Base-by-base conservation (phyloP, 2,329 filamentous ascomycete species). In the Colletotrichum gigasporum region DNA sequence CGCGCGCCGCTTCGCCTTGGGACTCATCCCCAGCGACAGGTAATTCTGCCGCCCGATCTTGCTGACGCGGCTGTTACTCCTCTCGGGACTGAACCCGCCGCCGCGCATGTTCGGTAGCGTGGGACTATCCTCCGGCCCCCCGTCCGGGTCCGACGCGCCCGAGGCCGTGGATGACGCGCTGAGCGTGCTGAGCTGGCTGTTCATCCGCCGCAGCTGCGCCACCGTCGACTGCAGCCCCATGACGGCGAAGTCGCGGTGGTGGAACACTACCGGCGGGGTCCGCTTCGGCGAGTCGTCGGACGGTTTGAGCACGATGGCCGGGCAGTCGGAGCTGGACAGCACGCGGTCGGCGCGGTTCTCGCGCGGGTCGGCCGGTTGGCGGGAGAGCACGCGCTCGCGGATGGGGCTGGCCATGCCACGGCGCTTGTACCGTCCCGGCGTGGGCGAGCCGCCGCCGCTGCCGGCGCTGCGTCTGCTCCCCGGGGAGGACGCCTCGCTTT, bases 121-220 rank as follows among this genome's bases (percentile, higher is more conserved):
- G 2, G 79, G 77, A 39, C 79, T 81, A n/a, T n/a, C n/a, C n/a
- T n/a, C n/a, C n/a, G n/a, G n/a, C n/a, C n/a, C n/a, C n/a, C n/a
- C n/a, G 9, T 76, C 74, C 0, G 69, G 68, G 9, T 75, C 76
- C 7, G 74, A 79, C 0, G 69, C 67, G 9, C 74, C 76, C 7
- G 74, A 79, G 2, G 70, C 69, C 42, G 77, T 69, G 1, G 81
- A 80, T 2, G 76, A 75, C 16, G 73, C 72, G 74, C 82, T 83
- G 58, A 78, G 76, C 2, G 79, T 76, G 69, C 80, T 84, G 44
- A 85, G 70, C 55, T 82, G 74, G 72, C 83, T 86, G 75, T 88
- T 87, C 84, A 87, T 87, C 52, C 85, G 79, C 9, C 85, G 80
- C 59, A 88, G 80, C 71, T 86, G 81, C 16, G 80, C 79, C 28